These are phyloP conservation scores for Herpetomonas tarakana DNA, from an alignment of 208 protist genomes.

Conservation along the genomic window DNA sequence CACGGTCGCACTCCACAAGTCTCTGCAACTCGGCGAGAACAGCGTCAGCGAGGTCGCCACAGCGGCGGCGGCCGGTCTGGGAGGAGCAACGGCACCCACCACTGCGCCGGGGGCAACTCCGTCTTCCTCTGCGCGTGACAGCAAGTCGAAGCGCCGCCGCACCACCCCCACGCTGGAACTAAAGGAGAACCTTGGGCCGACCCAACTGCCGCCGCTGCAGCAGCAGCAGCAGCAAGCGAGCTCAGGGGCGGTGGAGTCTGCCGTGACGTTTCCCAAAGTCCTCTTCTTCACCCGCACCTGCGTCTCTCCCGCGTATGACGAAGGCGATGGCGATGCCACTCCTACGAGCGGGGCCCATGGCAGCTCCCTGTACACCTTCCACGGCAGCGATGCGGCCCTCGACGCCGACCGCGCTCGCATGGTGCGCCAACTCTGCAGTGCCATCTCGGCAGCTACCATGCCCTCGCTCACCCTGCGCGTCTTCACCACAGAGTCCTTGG, in stretches of 20 bases:
- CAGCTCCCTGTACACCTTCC: neutral
- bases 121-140: neutral
- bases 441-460: neutral
- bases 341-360: neutral
- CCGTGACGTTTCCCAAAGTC: constrained; percentile 46
- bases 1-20: neutral
- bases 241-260: neutral
- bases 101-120: neutral
- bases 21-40: neutral
- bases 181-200: too few species aligned
- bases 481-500: constrained; percentile 47
- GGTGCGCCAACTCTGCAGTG: constrained; percentile 5
- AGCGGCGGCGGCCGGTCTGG: too few species aligned
- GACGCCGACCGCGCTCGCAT: neutral
- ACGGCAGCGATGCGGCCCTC: neutral
- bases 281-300: constrained; percentile 62
- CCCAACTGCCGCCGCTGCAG: too few species aligned
- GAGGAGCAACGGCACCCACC: neutral
- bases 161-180: neutral
- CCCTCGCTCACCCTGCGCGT: neutral
- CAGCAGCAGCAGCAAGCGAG: too few species aligned
- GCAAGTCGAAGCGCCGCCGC: neutral
- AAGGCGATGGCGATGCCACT: constrained; percentile 1
- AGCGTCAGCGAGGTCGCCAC: too few species aligned
- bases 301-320: constrained; percentile 4